These are phyloP conservation scores for Colletotrichum sp. DNA, from an alignment of 2,329 filamentous ascomycete species.

Conservation along the genomic window DNA sequence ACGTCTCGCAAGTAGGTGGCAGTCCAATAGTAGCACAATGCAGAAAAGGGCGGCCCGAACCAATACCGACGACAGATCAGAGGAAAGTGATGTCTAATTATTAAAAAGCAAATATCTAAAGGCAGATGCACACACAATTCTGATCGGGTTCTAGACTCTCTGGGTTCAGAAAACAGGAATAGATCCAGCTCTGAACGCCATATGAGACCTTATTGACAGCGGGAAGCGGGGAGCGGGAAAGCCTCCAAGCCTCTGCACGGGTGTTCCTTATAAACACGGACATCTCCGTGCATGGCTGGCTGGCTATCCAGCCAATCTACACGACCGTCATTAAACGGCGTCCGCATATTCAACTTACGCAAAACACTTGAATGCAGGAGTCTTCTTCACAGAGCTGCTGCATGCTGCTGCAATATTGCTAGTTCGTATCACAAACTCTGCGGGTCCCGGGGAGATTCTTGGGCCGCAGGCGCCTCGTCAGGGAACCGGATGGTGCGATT, in stretches of 20 bases:
- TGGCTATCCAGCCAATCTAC: neutral
- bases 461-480: conserved; percentile 35
- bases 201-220: neutral
- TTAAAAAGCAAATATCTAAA: neutral
- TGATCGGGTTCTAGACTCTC: neutral
- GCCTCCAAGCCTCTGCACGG: neutral
- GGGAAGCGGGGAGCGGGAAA: neutral
- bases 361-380: neutral
- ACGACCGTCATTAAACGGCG: neutral
- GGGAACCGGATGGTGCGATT: conserved; percentile 49
- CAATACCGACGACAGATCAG: neutral
- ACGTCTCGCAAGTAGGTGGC: neutral
- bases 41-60: neutral
- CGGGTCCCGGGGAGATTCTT: neutral
- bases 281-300: neutral
- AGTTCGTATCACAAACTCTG: neutral
- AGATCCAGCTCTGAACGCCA: neutral
- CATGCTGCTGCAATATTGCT: neutral
- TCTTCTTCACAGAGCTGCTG: neutral
- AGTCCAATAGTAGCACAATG: neutral
- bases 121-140: neutral
- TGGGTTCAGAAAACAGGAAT: neutral
- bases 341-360: neutral
- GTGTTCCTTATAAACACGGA: neutral
- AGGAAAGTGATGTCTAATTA: neutral